These are phyloP conservation scores for Penicillium ucsense DNA, from an alignment of 495 filamentous ascomycete species.

Conservation along the genomic window DNA sequence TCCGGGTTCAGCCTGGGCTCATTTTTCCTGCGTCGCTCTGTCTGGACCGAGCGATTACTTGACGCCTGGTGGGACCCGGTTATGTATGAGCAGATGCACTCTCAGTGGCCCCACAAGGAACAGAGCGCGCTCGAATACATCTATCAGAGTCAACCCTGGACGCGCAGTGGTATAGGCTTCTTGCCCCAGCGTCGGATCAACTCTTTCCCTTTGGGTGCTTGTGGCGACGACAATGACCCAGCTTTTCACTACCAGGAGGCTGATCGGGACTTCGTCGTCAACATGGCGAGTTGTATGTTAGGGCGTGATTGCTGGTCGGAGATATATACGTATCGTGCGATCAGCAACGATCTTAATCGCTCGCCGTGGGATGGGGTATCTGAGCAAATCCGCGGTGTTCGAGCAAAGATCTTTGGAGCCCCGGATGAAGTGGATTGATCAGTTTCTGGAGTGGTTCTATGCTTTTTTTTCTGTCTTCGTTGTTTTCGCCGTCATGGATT, in stretches of 20 bases:
- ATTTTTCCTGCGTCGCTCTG: slow-evolving; percentile 77
- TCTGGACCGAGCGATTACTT: slow-evolving; percentile 85
- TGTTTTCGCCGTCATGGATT: too few relatives aligned
- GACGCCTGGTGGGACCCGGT: slow-evolving; percentile 99
- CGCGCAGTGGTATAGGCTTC: slow-evolving; percentile 80
- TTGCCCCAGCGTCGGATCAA: slow-evolving; percentile 89
- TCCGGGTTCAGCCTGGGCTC: slow-evolving; percentile 93
- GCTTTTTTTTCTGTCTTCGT: too few relatives aligned
- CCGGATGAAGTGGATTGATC: too few relatives aligned
- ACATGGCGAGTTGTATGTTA: slow-evolving; percentile 97
- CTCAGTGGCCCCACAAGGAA: slow-evolving; percentile 99
- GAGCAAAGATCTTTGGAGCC: slow-evolving; percentile 10
- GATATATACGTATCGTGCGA: slow-evolving; percentile 84
- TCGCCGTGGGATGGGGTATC: slow-evolving; percentile 61
- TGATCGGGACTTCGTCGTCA: slow-evolving; percentile 90
- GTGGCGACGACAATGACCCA: slow-evolving; percentile 63
- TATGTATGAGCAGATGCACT: slow-evolving; percentile 95
- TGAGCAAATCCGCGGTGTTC: slow-evolving; percentile 18
- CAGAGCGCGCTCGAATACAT: slow-evolving; percentile 92
- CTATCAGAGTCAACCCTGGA: slow-evolving; percentile 87
- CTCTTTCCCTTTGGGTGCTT: slow-evolving; percentile 85
- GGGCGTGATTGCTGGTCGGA: slow-evolving; percentile 97
- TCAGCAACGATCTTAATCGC: slow-evolving; percentile 79
- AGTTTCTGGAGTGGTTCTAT: too few relatives aligned
- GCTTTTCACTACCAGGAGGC: slow-evolving; percentile 76